Percentiles rank a stretch among this genome's conserved stretches.
Conservation (phyloP, 2,329 filamentous ascomycete species). For the Diaporthe vexans region DNA sequence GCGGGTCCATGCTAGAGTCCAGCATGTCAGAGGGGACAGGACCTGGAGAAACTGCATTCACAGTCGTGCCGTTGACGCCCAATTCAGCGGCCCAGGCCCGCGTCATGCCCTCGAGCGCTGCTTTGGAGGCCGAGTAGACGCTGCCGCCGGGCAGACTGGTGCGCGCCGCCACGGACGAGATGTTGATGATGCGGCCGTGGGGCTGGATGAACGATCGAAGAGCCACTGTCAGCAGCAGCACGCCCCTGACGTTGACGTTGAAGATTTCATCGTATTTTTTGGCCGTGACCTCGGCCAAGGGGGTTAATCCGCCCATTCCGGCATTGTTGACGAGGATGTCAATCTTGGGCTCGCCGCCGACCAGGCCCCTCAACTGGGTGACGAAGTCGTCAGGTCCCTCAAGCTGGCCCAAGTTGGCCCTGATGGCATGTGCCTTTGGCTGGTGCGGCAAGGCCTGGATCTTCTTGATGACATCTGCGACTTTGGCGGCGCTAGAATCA, state of each 20-base stretch:
- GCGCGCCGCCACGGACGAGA: slow-evolving; percentile 67
- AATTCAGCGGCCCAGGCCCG: slow-evolving; percentile 71
- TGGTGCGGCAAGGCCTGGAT: slow-evolving; percentile 64
- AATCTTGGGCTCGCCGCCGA: slow-evolving; percentile 39
- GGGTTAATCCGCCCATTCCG: slow-evolving; percentile 49
- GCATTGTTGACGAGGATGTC: slow-evolving; percentile 57
- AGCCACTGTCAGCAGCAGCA: slow-evolving; percentile 67
- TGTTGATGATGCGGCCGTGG: slow-evolving; percentile 69
- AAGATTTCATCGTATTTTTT: slow-evolving; percentile 68
- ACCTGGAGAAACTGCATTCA: slow-evolving; percentile 72
- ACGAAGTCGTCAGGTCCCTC: slow-evolving; percentile 45
- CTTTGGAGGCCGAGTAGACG: slow-evolving; percentile 70
- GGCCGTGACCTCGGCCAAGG: slow-evolving; percentile 57
- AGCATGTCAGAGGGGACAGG: slow-evolving; percentile 66
- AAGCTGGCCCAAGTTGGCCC: slow-evolving; percentile 46
- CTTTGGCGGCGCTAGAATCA: slow-evolving; percentile 70
- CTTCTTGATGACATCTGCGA: slow-evolving; percentile 71
- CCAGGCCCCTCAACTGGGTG: slow-evolving; percentile 42
- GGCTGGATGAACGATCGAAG: slow-evolving; percentile 64
- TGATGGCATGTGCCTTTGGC: slow-evolving; percentile 42
- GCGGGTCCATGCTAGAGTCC: slow-evolving; percentile 59
- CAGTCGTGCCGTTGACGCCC: slow-evolving; percentile 68
- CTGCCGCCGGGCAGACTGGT: slow-evolving; percentile 58
- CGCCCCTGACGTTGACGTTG: slow-evolving; percentile 69
- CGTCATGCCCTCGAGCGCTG: slow-evolving; percentile 72